A percentile compares a stretch with the other conserved stretches of the same genome.
Conservation (phyloP, 2,329 filamentous ascomycete species). For the Aspergillus ochraceus region DNA sequence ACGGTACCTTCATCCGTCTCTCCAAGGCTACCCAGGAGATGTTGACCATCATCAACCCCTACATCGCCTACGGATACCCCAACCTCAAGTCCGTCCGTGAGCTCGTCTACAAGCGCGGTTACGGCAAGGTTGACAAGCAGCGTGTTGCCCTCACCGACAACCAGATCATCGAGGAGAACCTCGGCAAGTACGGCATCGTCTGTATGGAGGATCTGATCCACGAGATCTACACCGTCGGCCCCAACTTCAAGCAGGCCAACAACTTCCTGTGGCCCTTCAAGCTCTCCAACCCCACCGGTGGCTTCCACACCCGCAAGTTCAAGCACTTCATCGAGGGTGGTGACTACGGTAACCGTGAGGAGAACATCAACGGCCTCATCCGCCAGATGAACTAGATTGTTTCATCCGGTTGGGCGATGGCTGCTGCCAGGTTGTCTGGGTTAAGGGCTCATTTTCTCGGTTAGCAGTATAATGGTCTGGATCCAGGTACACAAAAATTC, state of each 20-base stretch:
- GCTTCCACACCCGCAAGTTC: slow-evolving; percentile 96
- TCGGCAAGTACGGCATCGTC: slow-evolving; percentile 98
- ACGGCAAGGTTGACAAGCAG: slow-evolving; percentile 99
- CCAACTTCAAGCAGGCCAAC: slow-evolving; percentile 99
- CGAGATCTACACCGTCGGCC: slow-evolving; percentile 97
- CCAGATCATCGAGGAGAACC: slow-evolving; percentile 91
- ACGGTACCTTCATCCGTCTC: slow-evolving; percentile 94
- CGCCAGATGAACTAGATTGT: slow-evolving; percentile 90
- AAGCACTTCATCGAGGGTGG: slow-evolving; percentile 98
- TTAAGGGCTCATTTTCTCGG: slow-evolving; percentile 29
- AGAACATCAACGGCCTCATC: slow-evolving; percentile 94
- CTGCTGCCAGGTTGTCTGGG: slow-evolving; percentile 34
- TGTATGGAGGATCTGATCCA: slow-evolving; percentile 99
- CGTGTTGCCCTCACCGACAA: slow-evolving; percentile 96
- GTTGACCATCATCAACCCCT: slow-evolving; percentile 98
- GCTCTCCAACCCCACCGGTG: slow-evolving; percentile 96
- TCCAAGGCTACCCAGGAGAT: slow-evolving; percentile 98
- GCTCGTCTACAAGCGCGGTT: slow-evolving; percentile 99
- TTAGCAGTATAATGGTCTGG: slow-evolving; percentile 19
- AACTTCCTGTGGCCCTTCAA: slow-evolving; percentile 99
- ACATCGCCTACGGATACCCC: slow-evolving; percentile 98
- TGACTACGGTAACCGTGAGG: slow-evolving; percentile 98
- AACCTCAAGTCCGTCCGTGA: slow-evolving; percentile 99
- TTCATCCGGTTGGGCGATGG: slow-evolving; percentile 6
- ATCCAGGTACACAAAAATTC: slow-evolving; percentile 32